phyloP scores from a whole-genome alignment of 371 early-diverging fungal genomes.

The Dinochytrium kinnereticum region DNA sequence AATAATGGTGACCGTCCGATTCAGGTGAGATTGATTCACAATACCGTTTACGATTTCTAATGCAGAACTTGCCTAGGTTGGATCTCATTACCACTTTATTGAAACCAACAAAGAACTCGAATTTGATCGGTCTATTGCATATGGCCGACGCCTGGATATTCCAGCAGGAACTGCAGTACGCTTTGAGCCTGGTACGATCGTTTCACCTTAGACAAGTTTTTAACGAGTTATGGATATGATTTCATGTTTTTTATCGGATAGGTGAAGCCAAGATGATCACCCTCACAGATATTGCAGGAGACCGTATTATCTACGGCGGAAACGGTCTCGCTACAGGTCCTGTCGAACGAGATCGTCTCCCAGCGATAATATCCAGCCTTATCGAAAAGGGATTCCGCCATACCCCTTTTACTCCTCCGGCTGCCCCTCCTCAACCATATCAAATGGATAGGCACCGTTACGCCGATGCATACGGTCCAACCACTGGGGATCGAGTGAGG shows the following conservation, averaged over 20 bases:
- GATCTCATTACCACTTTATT: constrained; percentile 93
- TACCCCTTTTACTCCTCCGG: constrained; percentile 30
- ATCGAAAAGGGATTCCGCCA: constrained; percentile 67
- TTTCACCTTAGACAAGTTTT: constrained; percentile 62
- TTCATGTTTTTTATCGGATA: no score
- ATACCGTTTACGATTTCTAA: constrained; percentile 1
- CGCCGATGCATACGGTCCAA: constrained; percentile 90
- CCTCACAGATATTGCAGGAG: constrained; percentile 84
- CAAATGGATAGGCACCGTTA: constrained; percentile 78
- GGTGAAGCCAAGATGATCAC: constrained; percentile 85
- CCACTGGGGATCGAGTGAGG: constrained; percentile 85
- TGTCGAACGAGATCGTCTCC: constrained; percentile 58
- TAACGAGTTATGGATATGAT: no score
- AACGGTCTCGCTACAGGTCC: constrained; percentile 79
- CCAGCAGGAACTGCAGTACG: constrained; percentile 68
- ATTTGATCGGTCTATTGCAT: constrained; percentile 83
- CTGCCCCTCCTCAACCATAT: constrained; percentile 58
- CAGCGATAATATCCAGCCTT: constrained; percentile 41
- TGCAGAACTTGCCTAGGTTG: constrained; percentile 70
- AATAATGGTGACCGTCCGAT: constrained; percentile 93
- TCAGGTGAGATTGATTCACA: constrained; percentile 57
- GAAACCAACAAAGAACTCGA: constrained; percentile 79
- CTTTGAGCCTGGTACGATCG: constrained; percentile 67
- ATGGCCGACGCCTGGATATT: constrained; percentile 87
- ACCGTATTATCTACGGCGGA: constrained; percentile 79